Conservation (phyloP, 495 filamentous ascomycete species). For the Penicillium tannophilum region DNA sequence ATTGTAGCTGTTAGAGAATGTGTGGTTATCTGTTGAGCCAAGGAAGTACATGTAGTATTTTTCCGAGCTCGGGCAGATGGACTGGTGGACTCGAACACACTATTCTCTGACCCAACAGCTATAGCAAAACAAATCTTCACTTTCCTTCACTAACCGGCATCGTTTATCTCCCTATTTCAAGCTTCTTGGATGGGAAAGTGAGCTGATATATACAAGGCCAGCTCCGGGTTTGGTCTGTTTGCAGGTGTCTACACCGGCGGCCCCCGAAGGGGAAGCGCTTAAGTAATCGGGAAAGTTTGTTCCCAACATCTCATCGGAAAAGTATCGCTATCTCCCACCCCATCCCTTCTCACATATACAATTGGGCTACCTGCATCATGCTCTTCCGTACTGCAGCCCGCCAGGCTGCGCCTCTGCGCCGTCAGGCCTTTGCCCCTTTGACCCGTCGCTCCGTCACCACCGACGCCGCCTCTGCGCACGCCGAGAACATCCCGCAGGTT, state of each 20-base stretch:
- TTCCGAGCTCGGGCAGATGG: background rate
- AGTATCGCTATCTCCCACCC: conserved; percentile 28
- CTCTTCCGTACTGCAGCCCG: conserved; percentile 49
- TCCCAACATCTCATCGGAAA: conserved; percentile 44
- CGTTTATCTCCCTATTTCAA: background rate
- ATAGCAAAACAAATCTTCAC: background rate
- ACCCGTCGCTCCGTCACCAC: conserved; percentile 83
- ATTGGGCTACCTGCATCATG: conserved; percentile 43
- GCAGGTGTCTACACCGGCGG: conserved; percentile 38
- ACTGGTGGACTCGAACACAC: background rate
- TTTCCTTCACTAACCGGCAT: background rate
- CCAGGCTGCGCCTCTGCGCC: conserved; percentile 54
- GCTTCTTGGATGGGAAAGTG: background rate
- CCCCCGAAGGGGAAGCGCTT: conserved; percentile 38
- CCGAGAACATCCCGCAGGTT: conserved; percentile 73
- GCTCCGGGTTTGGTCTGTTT: conserved; percentile 34
- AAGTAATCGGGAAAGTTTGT: conserved; percentile 46
- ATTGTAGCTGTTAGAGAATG: background rate
- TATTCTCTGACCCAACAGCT: background rate
- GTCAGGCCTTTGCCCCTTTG: conserved; percentile 54
- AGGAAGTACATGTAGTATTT: background rate
- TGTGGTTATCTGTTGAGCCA: background rate
- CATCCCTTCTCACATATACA: conserved; percentile 27
- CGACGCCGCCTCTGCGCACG: conserved; percentile 87
- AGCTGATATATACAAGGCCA: conserved; percentile 1